Evolutionary conservation across 805 yeast genomes (phyloP).

Genomic region (Yarrowia hollandica): DNA sequence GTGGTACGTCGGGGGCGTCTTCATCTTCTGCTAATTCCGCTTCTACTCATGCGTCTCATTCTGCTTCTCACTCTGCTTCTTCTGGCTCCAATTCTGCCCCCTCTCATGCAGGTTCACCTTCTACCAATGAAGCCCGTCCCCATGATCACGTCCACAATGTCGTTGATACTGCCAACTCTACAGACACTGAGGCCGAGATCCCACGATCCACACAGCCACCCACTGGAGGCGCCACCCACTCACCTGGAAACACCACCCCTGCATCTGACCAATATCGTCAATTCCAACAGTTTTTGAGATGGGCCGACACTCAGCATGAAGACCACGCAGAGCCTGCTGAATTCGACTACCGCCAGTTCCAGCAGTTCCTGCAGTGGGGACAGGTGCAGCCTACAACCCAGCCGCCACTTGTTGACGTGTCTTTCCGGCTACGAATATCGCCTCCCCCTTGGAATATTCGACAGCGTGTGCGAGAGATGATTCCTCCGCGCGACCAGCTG

Average conservation of each 20-base stretch:
- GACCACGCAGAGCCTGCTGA: conserved; percentile 12
- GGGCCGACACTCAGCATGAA: conserved; percentile 22
- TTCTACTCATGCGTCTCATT: neutral
- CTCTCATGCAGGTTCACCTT: no score
- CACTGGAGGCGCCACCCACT: neutral
- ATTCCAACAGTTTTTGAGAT: conserved; percentile 23
- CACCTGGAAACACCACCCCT: neutral
- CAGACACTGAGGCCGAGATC: conserved; percentile 1
- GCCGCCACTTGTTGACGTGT: conserved; percentile 4
- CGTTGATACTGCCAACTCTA: conserved; percentile 11
- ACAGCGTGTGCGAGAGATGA: conserved; percentile 1
- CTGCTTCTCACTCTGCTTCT: neutral
- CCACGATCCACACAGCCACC: neutral
- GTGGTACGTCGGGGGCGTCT: no score
- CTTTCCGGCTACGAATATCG: conserved; percentile 1
- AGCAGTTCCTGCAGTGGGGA: conserved; percentile 17
- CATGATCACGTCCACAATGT: neutral
- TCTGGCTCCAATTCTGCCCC: neutral
- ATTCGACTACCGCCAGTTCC: conserved; percentile 19
- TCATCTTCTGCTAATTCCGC: neutral
- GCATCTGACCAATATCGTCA: conserved; percentile 24
- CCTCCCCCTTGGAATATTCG: conserved; percentile 22
- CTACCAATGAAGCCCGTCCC: no score
- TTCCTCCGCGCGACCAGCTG: conserved; percentile 8
- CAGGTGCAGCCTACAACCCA: conserved; percentile 1